Base-by-base conservation (phyloP, 257 asterid species). In the Fraxinus excelsior region DNA sequence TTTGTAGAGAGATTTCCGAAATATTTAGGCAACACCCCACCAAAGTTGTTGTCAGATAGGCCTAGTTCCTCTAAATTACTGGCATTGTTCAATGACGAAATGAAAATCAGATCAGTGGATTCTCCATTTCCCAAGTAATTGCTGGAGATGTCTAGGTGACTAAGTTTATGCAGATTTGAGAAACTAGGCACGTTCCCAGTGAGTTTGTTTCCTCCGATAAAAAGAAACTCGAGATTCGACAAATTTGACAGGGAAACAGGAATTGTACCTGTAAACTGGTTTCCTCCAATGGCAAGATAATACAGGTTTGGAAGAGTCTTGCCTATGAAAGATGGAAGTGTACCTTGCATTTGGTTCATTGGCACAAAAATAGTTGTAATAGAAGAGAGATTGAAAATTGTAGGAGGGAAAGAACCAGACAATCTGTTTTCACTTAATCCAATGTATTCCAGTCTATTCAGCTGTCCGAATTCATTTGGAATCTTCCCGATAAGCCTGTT, bases 391-490 rank as follows among this genome's bases (percentile, higher is more conserved):
- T 79, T 79, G 65, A 79, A 79, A 34, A 79, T 67, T 28, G 37
- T 56, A 38, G 79, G 76, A 74, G 82, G 79, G 34, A 79, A 35
- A n/a, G 3, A 49, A 40, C 82, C 82, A 40, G 82, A 79, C 37
- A 79, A 68, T 19, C 68, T 71, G 73, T 79, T 79, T 19, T 67
- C 53, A 8, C 74, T 66, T 13, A 74, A n/a, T 28, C 79, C 82
- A 67, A 79, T 71, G 73, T 73, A 79, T 16, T 40, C 40, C 29
- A 79, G 66, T 53, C 73, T 53, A 26, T 31, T 74, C 51, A 79
- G 58, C 60, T 67, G 72, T 42, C 82, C 75, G 11, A 79, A 35
- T 7, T 42, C 69, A 49, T 74, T 28, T 56, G 82, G 82, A 12
- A 79, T 51, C 5, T 51, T 29, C 64, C 82, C 72, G 31, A 11